phyloP scores from a whole-genome alignment of 2,329 filamentous ascomycete species.

The Tolypocladium endophyticum region DNA sequence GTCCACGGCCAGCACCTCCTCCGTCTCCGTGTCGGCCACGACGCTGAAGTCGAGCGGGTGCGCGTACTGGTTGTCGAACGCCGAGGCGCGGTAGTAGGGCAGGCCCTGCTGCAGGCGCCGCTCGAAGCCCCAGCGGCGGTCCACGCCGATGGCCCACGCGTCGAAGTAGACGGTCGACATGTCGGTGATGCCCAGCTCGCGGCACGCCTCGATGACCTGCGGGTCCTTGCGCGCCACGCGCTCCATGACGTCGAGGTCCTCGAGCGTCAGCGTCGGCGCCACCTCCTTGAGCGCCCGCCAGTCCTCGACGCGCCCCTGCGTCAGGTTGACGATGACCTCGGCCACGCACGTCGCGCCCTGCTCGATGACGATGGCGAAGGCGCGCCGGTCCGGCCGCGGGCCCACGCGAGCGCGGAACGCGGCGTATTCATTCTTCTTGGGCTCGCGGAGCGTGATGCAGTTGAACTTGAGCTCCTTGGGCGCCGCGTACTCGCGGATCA shows the following conservation, averaged over 20 bases:
- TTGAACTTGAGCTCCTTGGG: slow-evolving; percentile 37
- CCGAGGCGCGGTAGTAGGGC: slow-evolving; percentile 68
- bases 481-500: slow-evolving; percentile 30
- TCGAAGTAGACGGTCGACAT: slow-evolving; percentile 82
- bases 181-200: slow-evolving; percentile 63
- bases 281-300: slow-evolving; percentile 36
- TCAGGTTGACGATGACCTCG: slow-evolving; percentile 42
- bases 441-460: slow-evolving; percentile 56
- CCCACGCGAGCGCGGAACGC: slow-evolving; percentile 43
- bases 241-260: slow-evolving; percentile 69
- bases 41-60: slow-evolving; percentile 43
- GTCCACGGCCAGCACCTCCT: slow-evolving; percentile 35
- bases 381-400: slow-evolving; percentile 37
- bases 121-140: slow-evolving; percentile 63
- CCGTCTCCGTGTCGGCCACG: slow-evolving; percentile 33
- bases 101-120: slow-evolving; percentile 69
- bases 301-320: slow-evolving; percentile 27
- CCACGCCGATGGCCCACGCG: slow-evolving; percentile 77
- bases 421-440: slow-evolving; percentile 51
- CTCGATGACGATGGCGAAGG: slow-evolving; percentile 38
- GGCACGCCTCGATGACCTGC: slow-evolving; percentile 68
- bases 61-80: slow-evolving; percentile 55
- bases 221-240: slow-evolving; percentile 55
- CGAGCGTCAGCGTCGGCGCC: slow-evolving; percentile 56
- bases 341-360: slow-evolving; percentile 25